Evolutionary conservation across 805 yeast species (phyloP), one percentile per base, ranked within the genome.

Genomic region (Kodamaea sagamina): DNA sequence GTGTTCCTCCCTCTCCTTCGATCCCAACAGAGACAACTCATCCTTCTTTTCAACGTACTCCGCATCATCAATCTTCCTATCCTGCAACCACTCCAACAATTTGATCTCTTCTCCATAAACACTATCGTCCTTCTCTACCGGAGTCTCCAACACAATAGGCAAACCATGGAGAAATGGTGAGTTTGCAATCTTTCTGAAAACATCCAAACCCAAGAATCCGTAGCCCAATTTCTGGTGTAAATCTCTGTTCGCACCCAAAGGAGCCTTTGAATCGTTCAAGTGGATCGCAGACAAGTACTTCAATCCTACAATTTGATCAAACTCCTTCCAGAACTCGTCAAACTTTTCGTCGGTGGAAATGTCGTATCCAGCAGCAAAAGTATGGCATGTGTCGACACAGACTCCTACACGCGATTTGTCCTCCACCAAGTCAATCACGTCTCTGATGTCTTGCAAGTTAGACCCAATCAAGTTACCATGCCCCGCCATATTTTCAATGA

Each of bases 401-500:
- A 93, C 96, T 3, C 99, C 98, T n/a, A 93, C 83, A 44, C 99
- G 74, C 1, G 66, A 59, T 62, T 90, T 90, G 57, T 89, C 78
- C 1, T 89, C 85, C n/a, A 93, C 78, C 72, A 80, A 57, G 27
- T 78, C 84, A 34, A 93, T 88, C 11, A 93, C 90, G 16, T 75
- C 77, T 21, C 75, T 70, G 37, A 93, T 71, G 57, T 93, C 98
- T 50, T 85, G 80, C 21, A 92, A 65, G 32, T 77, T 72, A 3
- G 92, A 83, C 1, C 98, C 99, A 32, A 93, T 84, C 47, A 92
- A 75, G 48, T 86, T 84, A 2, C 96, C 97, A 53, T 89, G 95
- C 7, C 99, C 99, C 1, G 99, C 97, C 99, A 93, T 93, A 58
- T 92, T 93, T 58, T 93, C 99, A 46, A 93, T 74, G 9, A 93